These are phyloP conservation scores for Neurospora sp. DNA, from an alignment of 495 filamentous ascomycete genomes.

Conservation along the genomic window DNA sequence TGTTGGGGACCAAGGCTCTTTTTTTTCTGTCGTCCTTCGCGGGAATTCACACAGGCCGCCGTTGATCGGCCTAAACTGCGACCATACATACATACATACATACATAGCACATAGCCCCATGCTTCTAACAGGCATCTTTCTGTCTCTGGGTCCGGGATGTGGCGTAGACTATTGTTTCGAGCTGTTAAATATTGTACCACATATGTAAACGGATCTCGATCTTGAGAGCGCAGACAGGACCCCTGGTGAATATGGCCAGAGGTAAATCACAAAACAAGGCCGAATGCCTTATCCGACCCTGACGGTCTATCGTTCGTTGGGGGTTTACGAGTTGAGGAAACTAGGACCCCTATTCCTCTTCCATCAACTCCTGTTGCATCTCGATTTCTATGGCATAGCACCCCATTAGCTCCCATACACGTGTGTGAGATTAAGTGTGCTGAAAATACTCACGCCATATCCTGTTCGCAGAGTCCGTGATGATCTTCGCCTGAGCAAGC, in stretches of 20 bases:
- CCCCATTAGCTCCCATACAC: slow-evolving; percentile 9
- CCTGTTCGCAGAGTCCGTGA: slow-evolving; percentile 59
- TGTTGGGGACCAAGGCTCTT: neutral
- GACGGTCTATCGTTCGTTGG: neutral
- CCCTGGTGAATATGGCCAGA: neutral
- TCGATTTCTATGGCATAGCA: slow-evolving; percentile 26
- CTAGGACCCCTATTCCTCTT: slow-evolving; percentile 22
- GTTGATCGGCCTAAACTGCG: neutral
- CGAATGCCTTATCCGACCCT: neutral
- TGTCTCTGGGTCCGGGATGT: neutral
- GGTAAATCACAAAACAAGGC: neutral
- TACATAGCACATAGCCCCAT: neutral
- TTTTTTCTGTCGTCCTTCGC: neutral
- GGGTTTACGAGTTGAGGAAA: neutral
- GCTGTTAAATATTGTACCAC: neutral
- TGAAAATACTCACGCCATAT: slow-evolving; percentile 51
- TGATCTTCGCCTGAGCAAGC: slow-evolving; percentile 55
- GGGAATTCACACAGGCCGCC: neutral
- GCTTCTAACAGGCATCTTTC: neutral
- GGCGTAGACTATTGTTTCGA: neutral
- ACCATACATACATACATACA: neutral
- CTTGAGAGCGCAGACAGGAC: neutral
- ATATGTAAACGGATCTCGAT: neutral
- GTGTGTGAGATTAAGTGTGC: neutral
- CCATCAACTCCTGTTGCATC: slow-evolving; percentile 32